Conservation (phyloP, 192 early-diverging fungal species). For the Coemansia sp. region DNA sequence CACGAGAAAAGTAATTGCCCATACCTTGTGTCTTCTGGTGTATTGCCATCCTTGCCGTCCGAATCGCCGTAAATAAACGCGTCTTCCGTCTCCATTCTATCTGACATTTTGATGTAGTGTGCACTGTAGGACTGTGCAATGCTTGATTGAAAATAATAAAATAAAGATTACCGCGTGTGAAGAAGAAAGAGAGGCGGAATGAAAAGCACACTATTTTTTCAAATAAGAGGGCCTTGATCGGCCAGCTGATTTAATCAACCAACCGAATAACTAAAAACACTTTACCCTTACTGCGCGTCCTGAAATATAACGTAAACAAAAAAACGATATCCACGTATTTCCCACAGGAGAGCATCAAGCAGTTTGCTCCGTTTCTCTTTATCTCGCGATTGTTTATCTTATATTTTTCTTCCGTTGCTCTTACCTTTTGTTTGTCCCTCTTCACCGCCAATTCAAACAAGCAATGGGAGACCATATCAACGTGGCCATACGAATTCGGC, state of each 20-base stretch:
- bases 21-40: slow-evolving; percentile 4
- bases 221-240: no score
- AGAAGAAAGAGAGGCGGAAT: no score
- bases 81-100: slow-evolving; percentile 41
- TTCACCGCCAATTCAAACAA: neutral
- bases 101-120: slow-evolving; percentile 11
- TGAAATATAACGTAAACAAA: neutral
- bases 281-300: no score
- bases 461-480: slow-evolving; percentile 61
- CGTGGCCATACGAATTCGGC: slow-evolving; percentile 73
- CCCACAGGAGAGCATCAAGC: no score
- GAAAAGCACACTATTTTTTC: no score
- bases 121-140: neutral
- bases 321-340: neutral
- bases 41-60: slow-evolving; percentile 1
- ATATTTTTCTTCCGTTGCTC: neutral
- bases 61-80: slow-evolving; percentile 50
- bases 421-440: neutral
- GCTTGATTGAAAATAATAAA: neutral
- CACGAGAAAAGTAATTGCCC: neutral
- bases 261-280: neutral
- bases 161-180: neutral
- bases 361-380: neutral
- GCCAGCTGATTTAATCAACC: no score
- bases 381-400: neutral